These are phyloP conservation scores for Epichloe aotearoae DNA, from an alignment of 2,329 filamentous ascomycete genomes.

Conservation along the genomic window DNA sequence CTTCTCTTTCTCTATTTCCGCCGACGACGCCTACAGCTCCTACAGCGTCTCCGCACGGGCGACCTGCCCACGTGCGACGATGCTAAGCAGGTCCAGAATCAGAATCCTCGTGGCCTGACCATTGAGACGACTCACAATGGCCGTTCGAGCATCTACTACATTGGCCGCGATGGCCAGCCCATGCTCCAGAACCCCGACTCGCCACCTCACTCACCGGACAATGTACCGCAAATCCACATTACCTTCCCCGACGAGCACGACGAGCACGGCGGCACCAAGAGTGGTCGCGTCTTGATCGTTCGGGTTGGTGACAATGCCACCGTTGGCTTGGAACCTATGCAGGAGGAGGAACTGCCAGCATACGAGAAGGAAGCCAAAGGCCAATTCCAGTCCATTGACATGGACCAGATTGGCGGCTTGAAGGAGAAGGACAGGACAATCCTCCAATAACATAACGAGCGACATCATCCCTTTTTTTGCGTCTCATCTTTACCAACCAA, in stretches of 20 bases:
- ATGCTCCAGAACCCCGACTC: constrained; percentile 64
- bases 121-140: constrained; percentile 43
- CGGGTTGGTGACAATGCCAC: constrained; percentile 74
- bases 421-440: constrained; percentile 64
- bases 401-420: constrained; percentile 85
- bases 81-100: constrained; percentile 38
- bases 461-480: constrained; percentile 7
- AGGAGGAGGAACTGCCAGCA: constrained; percentile 68
- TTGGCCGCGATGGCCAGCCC: constrained; percentile 62
- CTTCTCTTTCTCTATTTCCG: constrained; percentile 62
- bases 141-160: constrained; percentile 60
- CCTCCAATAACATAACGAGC: constrained; percentile 19
- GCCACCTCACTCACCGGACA: constrained; percentile 65
- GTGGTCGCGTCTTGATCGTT: constrained; percentile 82
- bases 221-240: constrained; percentile 90
- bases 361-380: constrained; percentile 72
- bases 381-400: constrained; percentile 85
- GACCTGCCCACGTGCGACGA: constrained; percentile 60
- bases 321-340: constrained; percentile 78
- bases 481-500: constrained; percentile 4
- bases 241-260: constrained; percentile 96
- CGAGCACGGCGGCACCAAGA: constrained; percentile 65
- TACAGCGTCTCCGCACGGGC: constrained; percentile 33
- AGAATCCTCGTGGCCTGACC: constrained; percentile 32
- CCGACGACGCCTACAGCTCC: constrained; percentile 34